Evolutionary conservation across 805 yeast species (phyloP).

Genomic region (Brettanomyces sp.): DNA sequence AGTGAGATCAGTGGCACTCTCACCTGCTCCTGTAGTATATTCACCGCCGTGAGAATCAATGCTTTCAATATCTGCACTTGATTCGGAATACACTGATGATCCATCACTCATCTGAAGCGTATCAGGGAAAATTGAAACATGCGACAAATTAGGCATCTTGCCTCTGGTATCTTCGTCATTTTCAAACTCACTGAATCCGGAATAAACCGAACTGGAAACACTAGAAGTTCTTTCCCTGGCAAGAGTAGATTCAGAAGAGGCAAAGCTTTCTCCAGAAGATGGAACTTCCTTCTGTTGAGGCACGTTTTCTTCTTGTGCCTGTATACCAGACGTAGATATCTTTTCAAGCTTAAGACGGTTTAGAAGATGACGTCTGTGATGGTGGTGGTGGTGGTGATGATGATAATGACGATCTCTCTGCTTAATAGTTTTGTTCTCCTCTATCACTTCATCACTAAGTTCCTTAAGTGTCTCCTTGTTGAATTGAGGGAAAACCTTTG

Average conservation of each 20-base stretch:
- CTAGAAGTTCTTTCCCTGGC: constrained; percentile 4
- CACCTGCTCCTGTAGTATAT: constrained; percentile 2
- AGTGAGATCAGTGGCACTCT: constrained; percentile 2
- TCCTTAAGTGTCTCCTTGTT: constrained; percentile 10
- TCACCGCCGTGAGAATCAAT: not conserved
- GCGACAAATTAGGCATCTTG: constrained; percentile 19
- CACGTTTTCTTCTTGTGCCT: too few relatives aligned
- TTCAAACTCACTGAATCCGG: constrained; percentile 19
- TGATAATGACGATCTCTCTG: not conserved
- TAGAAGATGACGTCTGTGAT: too few relatives aligned
- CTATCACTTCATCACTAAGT: constrained; percentile 11
- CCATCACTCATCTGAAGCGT: constrained; percentile 15
- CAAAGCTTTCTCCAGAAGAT: not conserved
- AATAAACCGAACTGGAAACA: constrained; percentile 14
- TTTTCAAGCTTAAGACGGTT: not conserved
- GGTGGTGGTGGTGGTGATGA: not conserved
- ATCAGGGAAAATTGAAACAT: constrained; percentile 27
- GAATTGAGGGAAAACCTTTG: constrained; percentile 78
- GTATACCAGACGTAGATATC: not conserved
- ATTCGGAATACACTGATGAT: constrained; percentile 4
- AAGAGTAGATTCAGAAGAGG: constrained; percentile 3
- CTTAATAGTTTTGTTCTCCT: constrained; percentile 16
- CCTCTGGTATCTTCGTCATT: constrained; percentile 9
- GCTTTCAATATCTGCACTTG: not conserved
- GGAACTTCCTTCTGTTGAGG: too few relatives aligned